Evolutionary conservation across 495 filamentous ascomycete genomes (phyloP), one percentile per base, ranked within the genome.

Genomic region (Penicillium cataractarum): DNA sequence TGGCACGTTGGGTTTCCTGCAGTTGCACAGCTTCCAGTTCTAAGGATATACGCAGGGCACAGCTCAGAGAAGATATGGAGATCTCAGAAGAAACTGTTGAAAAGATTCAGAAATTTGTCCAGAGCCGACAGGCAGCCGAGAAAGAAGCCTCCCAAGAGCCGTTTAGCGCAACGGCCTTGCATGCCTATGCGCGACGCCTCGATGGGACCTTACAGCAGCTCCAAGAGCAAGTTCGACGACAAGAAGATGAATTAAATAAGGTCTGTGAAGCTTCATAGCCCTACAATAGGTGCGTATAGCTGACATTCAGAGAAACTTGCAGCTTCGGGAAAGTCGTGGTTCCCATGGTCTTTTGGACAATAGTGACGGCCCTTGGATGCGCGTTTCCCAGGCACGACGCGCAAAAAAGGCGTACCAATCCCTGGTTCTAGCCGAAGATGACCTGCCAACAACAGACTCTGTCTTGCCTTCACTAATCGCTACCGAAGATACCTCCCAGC

Each of bases 381-480:
- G 83, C 50, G 66, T 89, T 2, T 74, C 76, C 6, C 84, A 89
- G 69, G 70, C 86, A n/a, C 76, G 76, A 40, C 65, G 76, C 58
- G 83, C 91, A 69, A 87, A 84, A 63, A 78, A 80, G 55, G 87
- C 87, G 8, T 93, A 92, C 68, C 81, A 86, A 35, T 80, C 82
- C 27, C 72, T 90, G 21, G 78, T 86, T 15, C 79, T 85, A 27
- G 74, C 79, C 21, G 83, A 88, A 42, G 86, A 87, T 21, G 83
- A 83, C 56, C 77, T 93, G 22, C 90, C 92, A 26, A 75, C 78
- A 12, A 76, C 85, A 8, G 84, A 83, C 19, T 93, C 91, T 21
- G 80, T 86, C 26, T 72, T 96, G 9, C 90, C 91, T 6, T 84
- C 87, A 24, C 79, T 96, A 0, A 72, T 96, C 8, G 90, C 91